Evolutionary conservation across 2,329 filamentous ascomycete genomes (phyloP), one percentile per base, ranked within the genome.

Genomic region (Colletotrichum cuscutae): DNA sequence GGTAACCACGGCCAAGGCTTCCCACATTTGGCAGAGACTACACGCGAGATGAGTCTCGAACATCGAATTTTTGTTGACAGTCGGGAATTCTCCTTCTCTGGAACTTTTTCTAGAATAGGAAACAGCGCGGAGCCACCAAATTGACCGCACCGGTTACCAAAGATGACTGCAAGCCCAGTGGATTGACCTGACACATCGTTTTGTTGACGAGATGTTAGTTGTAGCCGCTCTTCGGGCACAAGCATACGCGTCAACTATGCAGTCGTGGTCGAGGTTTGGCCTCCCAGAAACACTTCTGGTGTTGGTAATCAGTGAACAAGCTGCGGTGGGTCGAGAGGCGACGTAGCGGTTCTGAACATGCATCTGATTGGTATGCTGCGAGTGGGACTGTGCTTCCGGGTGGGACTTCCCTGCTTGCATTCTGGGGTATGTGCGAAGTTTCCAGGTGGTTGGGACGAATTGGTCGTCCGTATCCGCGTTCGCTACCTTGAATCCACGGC

Each of bases 401-500:
- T 68, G 68, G 64, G 32, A 42, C 37, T 61, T 24, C 68, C 46
- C 49, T 46, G 56, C 46, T 35, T 71, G 62, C 61, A 60, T 61
- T 46, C 42, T 24, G 64, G 68, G 49, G 68, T 52, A 56, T 30
- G 42, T 13, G 58, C 46, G 49, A 68, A 63, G 52, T 71, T 71
- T 68, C 64, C 64, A 68, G 58, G 57, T 71, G 68, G 68, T 58
- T 71, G 68, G 68, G 68, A 71, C 64, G 28, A 53, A 53, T 57
- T 32, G 64, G 12, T 37, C 52, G 49, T 68, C 52, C 32, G 56
- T 57, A 57, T 26, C 49, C 35, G 15, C 63, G 19, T 24, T 54
- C n/a, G 42, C 57, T 26, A 57, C 63, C 32, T 59, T 24, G 28
- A 22, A 49, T 49, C 30, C 28, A 24, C 42, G 32, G 19, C 56